Evolutionary conservation across 208 protist genomes (phyloP).

Genomic region (Trichomonas gallinae): DNA sequence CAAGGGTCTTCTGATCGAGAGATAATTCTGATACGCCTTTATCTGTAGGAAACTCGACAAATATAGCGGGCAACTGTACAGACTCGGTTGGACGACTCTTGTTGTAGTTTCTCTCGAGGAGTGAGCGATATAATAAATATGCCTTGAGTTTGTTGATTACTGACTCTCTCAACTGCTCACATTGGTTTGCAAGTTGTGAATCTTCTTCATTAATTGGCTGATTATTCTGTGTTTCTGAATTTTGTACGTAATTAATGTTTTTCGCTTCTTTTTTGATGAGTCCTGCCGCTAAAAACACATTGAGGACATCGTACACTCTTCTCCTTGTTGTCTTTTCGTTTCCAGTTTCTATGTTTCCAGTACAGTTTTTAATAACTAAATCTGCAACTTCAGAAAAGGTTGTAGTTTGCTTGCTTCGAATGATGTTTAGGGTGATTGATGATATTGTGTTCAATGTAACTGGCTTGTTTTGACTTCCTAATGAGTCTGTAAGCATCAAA

Average conservation of each 20-base stretch:
- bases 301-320: neutral
- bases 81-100: neutral
- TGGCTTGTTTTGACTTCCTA: neutral
- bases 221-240: neutral
- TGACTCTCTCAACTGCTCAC: neutral
- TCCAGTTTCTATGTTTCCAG: neutral
- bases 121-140: neutral
- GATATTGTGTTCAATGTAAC: neutral
- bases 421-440: neutral
- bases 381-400: conserved; percentile 5
- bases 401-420: neutral
- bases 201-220: neutral
- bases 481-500: no score
- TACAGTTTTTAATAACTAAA: neutral
- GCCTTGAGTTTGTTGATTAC: neutral
- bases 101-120: neutral
- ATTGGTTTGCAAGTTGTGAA: neutral
- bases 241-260: neutral
- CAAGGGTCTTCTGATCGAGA: neutral
- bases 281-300: neutral
- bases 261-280: neutral
- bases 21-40: neutral
- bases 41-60: neutral
- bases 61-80: neutral
- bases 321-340: neutral